These are phyloP conservation scores for baker's yeast (Saccharomyces cerevisiae) DNA, from an alignment of 805 yeast species.

Conservation along the genomic window DNA sequence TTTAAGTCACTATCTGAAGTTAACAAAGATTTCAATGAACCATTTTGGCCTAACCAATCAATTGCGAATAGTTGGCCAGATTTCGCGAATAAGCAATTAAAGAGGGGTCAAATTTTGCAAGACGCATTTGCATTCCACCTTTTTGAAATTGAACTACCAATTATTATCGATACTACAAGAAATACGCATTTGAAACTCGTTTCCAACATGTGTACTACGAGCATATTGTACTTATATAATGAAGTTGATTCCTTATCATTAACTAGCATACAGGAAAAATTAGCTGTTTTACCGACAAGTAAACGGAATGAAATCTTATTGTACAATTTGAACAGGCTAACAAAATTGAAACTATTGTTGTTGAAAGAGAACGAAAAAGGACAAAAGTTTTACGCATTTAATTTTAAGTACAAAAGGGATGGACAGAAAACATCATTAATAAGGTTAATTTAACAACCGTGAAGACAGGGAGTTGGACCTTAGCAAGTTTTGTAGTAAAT, in stretches of 20 bases:
- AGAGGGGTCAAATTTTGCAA: constrained; percentile 3
- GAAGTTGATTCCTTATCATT: constrained; percentile 4
- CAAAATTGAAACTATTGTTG: background rate
- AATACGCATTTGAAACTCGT: constrained; percentile 2
- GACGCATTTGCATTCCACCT: constrained; percentile 9
- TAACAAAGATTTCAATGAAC: background rate
- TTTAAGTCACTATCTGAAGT: background rate
- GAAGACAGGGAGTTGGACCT: background rate
- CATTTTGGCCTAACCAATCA: constrained; percentile 9
- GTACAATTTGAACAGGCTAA: constrained; percentile 4
- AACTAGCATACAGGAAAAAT: constrained; percentile 1
- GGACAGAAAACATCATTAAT: background rate
- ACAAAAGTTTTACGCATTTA: constrained; percentile 1
- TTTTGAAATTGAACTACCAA: constrained; percentile 11
- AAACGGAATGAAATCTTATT: constrained; percentile 2
- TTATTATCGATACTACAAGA: constrained; percentile 3
- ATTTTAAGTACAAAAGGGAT: background rate
- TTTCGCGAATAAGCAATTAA: background rate
- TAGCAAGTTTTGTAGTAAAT: background rate
- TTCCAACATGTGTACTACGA: constrained; percentile 9
- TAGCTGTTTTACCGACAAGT: constrained; percentile 1
- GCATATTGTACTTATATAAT: constrained; percentile 14
- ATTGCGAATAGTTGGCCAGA: constrained; percentile 5
- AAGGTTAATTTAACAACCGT: background rate
- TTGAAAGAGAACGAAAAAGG: background rate